phyloP scores from a whole-genome alignment of 108 stramenopile species.

The Pelagomonas calceolata region DNA sequence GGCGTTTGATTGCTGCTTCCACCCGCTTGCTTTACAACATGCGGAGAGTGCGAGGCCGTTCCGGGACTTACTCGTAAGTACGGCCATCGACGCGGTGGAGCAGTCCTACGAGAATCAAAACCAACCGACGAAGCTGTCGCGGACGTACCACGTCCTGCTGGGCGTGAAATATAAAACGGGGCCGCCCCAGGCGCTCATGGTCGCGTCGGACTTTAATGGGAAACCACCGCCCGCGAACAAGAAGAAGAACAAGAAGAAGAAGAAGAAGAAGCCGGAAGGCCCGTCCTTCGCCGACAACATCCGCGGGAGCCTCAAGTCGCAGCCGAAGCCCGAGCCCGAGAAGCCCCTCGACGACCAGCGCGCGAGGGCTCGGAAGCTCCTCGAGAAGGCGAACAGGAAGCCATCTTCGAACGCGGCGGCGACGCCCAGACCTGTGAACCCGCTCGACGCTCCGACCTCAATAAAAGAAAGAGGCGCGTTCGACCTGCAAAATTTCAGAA shows the following conservation, averaged over 20 bases:
- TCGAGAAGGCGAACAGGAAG: too few species aligned
- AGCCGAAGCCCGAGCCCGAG: too few species aligned
- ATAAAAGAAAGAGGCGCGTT: background rate
- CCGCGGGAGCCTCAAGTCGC: too few species aligned
- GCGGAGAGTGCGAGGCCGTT: background rate
- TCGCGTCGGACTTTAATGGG: background rate
- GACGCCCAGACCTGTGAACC: too few species aligned
- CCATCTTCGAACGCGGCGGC: too few species aligned
- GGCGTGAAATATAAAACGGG: constrained; percentile 25
- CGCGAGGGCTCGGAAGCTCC: too few species aligned
- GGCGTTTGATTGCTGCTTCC: constrained; percentile 27
- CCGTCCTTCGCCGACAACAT: background rate
- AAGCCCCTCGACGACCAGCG: too few species aligned
- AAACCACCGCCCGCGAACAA: background rate
- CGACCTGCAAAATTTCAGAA: background rate
- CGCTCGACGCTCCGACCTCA: too few species aligned
- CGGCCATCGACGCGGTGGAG: constrained; percentile 20
- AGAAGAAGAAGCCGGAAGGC: background rate
- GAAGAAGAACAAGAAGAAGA: background rate
- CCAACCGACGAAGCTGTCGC: constrained; percentile 8
- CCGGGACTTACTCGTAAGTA: constrained; percentile 23
- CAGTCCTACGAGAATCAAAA: constrained; percentile 7
- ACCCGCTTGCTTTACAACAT: constrained; percentile 10
- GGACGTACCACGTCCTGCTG: constrained; percentile 20
- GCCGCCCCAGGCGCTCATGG: constrained; percentile 13